Conservation (phyloP, 1,284 basidiomycete species). For the Ceratobasidium theobromae region DNA sequence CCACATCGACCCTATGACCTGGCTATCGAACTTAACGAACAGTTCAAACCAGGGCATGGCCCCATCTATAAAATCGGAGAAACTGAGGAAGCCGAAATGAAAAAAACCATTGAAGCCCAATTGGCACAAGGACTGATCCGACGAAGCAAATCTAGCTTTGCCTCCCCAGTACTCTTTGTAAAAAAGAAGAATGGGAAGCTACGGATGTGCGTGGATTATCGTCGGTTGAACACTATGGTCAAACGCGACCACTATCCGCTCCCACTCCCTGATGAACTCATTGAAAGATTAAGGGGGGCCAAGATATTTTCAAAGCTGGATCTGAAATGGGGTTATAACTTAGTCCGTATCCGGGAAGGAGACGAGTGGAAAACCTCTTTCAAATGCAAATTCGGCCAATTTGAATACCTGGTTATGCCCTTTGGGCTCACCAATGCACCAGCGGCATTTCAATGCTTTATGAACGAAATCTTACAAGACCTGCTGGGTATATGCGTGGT, state of each 20-base stretch:
- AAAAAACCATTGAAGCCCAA: too few relatives aligned
- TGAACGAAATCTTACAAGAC: conserved; percentile 27
- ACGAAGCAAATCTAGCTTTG: too few relatives aligned
- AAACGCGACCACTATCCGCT: conserved; percentile 13
- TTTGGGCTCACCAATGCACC: conserved; percentile 25
- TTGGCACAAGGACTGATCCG: too few relatives aligned
- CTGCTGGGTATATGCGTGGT: conserved; percentile 19
- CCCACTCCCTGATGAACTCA: conserved; percentile 6
- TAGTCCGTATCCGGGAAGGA: background rate
- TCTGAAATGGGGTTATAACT: conserved; percentile 8
- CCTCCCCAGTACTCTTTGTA: too few relatives aligned
- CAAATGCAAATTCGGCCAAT: conserved; percentile 1
- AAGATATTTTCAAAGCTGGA: conserved; percentile 23
- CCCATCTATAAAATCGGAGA: too few relatives aligned
- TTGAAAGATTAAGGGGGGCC: background rate
- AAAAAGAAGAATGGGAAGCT: conserved; percentile 12
- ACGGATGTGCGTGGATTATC: conserved; percentile 4
- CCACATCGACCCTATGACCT: too few relatives aligned
- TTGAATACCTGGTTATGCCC: conserved; percentile 29
- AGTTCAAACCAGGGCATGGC: too few relatives aligned
- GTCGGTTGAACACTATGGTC: conserved; percentile 16
- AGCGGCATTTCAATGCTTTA: conserved; percentile 24
- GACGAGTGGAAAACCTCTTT: conserved; percentile 33
- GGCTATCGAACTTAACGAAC: too few relatives aligned
- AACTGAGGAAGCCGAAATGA: too few relatives aligned